Percentiles rank a stretch among this genome's conserved stretches.
Conservation (phyloP, 192 early-diverging fungal species). For the Cladochytrium replicatum region DNA sequence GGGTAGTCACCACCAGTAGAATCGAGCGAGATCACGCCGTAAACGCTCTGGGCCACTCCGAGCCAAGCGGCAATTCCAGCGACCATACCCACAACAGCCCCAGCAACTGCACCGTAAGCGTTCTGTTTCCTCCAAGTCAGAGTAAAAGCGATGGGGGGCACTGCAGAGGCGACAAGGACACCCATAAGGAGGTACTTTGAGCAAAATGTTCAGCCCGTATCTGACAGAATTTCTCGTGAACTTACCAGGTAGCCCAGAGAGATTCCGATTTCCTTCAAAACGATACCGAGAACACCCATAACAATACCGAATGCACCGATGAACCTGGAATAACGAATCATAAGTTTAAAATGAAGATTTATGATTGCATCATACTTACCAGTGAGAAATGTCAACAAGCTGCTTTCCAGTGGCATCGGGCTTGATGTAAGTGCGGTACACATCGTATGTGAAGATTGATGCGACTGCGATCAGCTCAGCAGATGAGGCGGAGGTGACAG, state of each 20-base stretch:
- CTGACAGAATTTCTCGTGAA: slow-evolving; percentile 26
- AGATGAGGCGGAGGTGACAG: slow-evolving; percentile 64
- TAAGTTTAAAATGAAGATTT: too few relatives aligned
- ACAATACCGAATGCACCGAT: slow-evolving; percentile 53
- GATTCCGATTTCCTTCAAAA: slow-evolving; percentile 53
- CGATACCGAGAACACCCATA: slow-evolving; percentile 57
- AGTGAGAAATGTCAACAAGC: slow-evolving; percentile 42
- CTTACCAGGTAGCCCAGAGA: slow-evolving; percentile 58
- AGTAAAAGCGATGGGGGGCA: slow-evolving; percentile 54
- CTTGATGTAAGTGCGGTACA: slow-evolving; percentile 62
- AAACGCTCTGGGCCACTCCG: slow-evolving; percentile 34
- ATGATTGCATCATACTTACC: too few relatives aligned
- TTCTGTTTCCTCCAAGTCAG: slow-evolving; percentile 59
- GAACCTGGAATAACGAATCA: slow-evolving; percentile 30
- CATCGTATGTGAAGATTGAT: slow-evolving; percentile 61
- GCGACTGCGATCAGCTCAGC: slow-evolving; percentile 68
- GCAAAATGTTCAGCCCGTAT: not conserved
- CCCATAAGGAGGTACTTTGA: slow-evolving; percentile 51
- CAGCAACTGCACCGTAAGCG: slow-evolving; percentile 36
- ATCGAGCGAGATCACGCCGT: slow-evolving; percentile 45
- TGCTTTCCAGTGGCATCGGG: slow-evolving; percentile 51
- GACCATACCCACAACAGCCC: slow-evolving; percentile 41
- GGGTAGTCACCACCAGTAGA: slow-evolving; percentile 57
- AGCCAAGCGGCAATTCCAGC: slow-evolving; percentile 52
- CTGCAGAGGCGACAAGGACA: slow-evolving; percentile 52